Evolutionary conservation across 495 filamentous ascomycete genomes (phyloP), one percentile per base, ranked within the genome.

Genomic region (Neurospora terricola): DNA sequence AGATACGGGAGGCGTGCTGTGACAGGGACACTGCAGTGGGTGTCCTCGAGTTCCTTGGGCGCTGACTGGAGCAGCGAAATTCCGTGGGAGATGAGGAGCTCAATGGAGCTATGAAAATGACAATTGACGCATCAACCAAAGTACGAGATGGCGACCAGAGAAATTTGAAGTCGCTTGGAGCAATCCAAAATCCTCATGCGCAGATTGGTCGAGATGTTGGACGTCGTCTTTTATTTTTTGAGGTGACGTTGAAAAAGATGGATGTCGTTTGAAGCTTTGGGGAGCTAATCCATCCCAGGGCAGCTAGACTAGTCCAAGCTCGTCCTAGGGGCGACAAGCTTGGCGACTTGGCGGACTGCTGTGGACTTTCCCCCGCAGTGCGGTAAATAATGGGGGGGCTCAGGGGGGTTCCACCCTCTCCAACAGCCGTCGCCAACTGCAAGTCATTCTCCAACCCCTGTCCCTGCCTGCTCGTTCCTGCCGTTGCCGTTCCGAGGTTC

Each of bases 401-500:
- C 23, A 16, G 54, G 12, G 54, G 54, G 23, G 4, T 62, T 62
- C 54, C 54, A 30, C 23, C 27, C 14, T 34, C 48, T 62, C 45
- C 23, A 69, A 69, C 71, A 69, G 70, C 62, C 71, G 54, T n/a
- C 48, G 23, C 54, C 54, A 21, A 30, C 75, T 70, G 72, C 72
- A 75, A 72, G 72, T 77, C 76, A 77, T 76, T 69, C 14, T 23
- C 16, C 23, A 43, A 7, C 11, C 10, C 9, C 27, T 66, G 27
- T 34, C 54, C 54, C 54, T 66, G 54, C 54, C 27, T 30, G 54
- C 54, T 66, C 27, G 27, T 34, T 18, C 54, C 54, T 68, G 72
- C 38, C 38, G 30, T 27, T 70, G 30, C 45, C 36, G 38, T 72
- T 68, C 75, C 76, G 76, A 77, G 76, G 76, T 72, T 73, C 66